Base-by-base conservation (phyloP, 2,329 filamentous ascomycete genomes). In the Cladophialophora carrionii region DNA sequence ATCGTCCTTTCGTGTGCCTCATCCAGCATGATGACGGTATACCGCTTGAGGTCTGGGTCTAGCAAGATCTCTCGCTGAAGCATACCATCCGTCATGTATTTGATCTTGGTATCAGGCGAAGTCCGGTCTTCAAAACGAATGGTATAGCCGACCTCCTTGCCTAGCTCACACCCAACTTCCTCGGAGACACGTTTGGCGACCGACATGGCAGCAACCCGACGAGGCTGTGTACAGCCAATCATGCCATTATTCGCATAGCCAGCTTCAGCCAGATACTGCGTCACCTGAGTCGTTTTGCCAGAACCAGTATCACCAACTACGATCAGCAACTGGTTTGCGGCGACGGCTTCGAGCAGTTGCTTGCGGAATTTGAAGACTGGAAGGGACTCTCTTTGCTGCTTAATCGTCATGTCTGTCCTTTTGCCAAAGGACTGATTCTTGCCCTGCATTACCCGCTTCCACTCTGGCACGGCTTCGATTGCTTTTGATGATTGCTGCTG, bases 71-170 rank as follows among this genome's bases (percentile, higher is more conserved):
- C 95, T 81, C 95, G 87, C 79, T 97, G 88, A 76, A 99, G 85
- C 91, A 98, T 98, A 78, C 95, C 95, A 73, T 99, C 95, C 17
- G 95, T 99, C 94, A 99, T 97, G 80, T 99, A 99, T 81, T 99
- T 99, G 81, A 99, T 96, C 74, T 89, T 91, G 1, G 95, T 99
- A 20, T 88, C 85, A 1, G 91, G 87, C 69, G 89, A 91, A 0
- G 94, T 97, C 75, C 89, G 90, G 78, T 99, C 95, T 74, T 99
- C 95, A 75, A 99, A 99, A 76, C 95, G 91, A 74, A 99, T 96
- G 7, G 91, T 96, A 76, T 99, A 99, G 61, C 95, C 95, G 68
- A 99, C 94, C 76, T 97, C 93, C 62, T 93, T 88, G 37, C 95
- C 95, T 12, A 98, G 84, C 69, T 89, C 85, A 72, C 94, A 97